Evolutionary conservation across 176 grass and related monocot genomes (phyloP), one percentile per base, ranked within the genome.

Genomic region (Phragmites australis): DNA sequence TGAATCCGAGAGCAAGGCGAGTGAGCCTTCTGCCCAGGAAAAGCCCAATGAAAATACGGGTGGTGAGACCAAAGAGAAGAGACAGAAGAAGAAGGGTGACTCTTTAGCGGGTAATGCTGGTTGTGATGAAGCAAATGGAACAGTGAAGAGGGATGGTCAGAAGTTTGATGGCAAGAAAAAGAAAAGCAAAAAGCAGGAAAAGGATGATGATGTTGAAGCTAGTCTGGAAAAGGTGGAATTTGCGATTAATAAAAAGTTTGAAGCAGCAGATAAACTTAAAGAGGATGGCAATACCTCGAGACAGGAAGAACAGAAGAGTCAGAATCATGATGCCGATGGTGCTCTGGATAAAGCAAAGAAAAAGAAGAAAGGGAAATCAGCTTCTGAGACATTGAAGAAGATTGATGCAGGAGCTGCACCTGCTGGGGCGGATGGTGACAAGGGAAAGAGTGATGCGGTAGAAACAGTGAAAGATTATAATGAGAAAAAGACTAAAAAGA

Each of bases 311-410:
- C 18, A 16, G 6, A 78, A 88, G 53, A 9, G 3, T 69, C 65
- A 80, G 68, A 66, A 44, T 40, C 60, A 79, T 34, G 48, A 26
- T 21, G 51, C 53, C 31, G 27, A 70, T 40, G 82, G 61, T 50
- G 66, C 62, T 78, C 18, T 76, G 61, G 81, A 86, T 30, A 90
- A 83, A 60, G 70, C 83, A 15, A 93, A 87, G 78, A 97, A 93
- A 52, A 91, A 90, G 77, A 94, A 81, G 65, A 94, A 90, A 56
- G 69, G 23, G 3, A 90, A 94, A 65, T 88, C 75, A 42, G 19
- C 52, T 65, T 62, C 54, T 0, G 77, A 87, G 40, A 60, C 55
- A 25, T 88, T 54, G 67, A 80, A 72, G 58, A 78, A 86, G 40
- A 17, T 9, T 72, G 78, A 77, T 68, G 49, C 56, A 61, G 83